These are phyloP conservation scores for Didymella sp. DNA, from an alignment of 2,329 filamentous ascomycete species.

Conservation along the genomic window DNA sequence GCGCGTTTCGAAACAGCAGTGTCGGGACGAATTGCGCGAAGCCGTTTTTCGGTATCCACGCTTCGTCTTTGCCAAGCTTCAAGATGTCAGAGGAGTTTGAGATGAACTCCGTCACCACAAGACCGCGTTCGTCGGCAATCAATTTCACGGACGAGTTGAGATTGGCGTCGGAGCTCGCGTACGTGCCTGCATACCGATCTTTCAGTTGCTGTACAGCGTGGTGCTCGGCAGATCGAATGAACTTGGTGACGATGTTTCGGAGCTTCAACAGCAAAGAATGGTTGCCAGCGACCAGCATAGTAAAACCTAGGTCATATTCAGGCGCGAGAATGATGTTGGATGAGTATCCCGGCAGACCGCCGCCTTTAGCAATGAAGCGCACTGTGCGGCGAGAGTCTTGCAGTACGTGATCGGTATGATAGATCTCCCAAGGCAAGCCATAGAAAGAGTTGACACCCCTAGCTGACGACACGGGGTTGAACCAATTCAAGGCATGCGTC, in stretches of 20 bases:
- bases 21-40: conserved; percentile 41
- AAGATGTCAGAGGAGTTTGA: conserved; percentile 42
- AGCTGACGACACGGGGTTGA: conserved; percentile 50
- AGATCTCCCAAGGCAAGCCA: conserved; percentile 59
- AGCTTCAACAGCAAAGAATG: conserved; percentile 32
- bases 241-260: conserved; percentile 37
- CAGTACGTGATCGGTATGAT: conserved; percentile 51
- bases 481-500: conserved; percentile 54
- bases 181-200: conserved; percentile 40
- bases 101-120: conserved; percentile 38
- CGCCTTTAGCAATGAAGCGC: conserved; percentile 56
- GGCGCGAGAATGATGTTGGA: conserved; percentile 52
- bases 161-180: conserved; percentile 21
- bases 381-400: conserved; percentile 47
- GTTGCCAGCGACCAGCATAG: conserved; percentile 49
- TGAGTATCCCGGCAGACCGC: conserved; percentile 53
- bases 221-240: conserved; percentile 47
- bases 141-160: conserved; percentile 41
- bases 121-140: conserved; percentile 36
- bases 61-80: conserved; percentile 3
- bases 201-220: conserved; percentile 37
- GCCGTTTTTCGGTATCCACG: conserved; percentile 9
- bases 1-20: conserved; percentile 35
- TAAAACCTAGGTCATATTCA: conserved; percentile 55
- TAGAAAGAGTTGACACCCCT: conserved; percentile 51